Percentiles rank a stretch among this genome's conserved stretches.
Evolutionary conservation across 352 stramenopile species (phyloP).

Genomic region (Halophytophthora polymorphica): DNA sequence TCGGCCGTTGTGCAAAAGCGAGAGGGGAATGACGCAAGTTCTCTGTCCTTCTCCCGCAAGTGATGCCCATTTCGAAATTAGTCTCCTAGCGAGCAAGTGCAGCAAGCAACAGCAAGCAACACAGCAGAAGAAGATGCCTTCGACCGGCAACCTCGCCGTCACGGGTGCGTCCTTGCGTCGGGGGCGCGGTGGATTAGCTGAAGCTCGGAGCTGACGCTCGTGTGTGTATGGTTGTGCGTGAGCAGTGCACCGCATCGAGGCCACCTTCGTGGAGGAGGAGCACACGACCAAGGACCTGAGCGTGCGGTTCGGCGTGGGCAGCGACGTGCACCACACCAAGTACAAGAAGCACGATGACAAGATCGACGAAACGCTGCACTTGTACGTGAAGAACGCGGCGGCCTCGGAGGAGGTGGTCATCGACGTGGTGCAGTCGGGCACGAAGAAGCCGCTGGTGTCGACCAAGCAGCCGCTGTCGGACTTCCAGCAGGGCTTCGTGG

Average conservation of each 20-base stretch:
- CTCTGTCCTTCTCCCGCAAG: no score
- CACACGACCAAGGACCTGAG: constrained; percentile 2
- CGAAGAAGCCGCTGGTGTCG: constrained; percentile 38
- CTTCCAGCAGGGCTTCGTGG: constrained; percentile 21
- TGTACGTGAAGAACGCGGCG: constrained; percentile 37
- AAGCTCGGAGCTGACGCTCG: constrained; percentile 21
- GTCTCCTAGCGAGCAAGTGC: no score
- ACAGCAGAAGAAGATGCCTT: no score
- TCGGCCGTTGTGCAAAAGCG: no score
- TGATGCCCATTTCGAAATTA: no score
- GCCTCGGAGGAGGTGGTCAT: constrained; percentile 31
- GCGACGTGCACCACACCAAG: constrained; percentile 21
- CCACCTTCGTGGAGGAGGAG: constrained; percentile 8
- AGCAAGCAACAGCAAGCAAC: no score
- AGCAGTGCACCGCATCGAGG: constrained; percentile 32
- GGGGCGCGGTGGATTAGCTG: constrained; percentile 50
- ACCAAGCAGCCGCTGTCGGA: constrained; percentile 31
- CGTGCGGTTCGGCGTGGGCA: constrained; percentile 21
- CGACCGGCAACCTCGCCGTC: no score
- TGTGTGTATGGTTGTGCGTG: constrained; percentile 2
- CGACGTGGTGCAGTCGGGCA: constrained; percentile 39
- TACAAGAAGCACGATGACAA: constrained; percentile 13
- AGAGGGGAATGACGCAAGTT: no score
- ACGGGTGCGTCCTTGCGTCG: no score
- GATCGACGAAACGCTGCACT: constrained; percentile 42